Percentiles rank a stretch among this genome's conserved stretches.
phyloP scores from a whole-genome alignment of 202 grass and related monocot species.

The Zizania palustris region DNA sequence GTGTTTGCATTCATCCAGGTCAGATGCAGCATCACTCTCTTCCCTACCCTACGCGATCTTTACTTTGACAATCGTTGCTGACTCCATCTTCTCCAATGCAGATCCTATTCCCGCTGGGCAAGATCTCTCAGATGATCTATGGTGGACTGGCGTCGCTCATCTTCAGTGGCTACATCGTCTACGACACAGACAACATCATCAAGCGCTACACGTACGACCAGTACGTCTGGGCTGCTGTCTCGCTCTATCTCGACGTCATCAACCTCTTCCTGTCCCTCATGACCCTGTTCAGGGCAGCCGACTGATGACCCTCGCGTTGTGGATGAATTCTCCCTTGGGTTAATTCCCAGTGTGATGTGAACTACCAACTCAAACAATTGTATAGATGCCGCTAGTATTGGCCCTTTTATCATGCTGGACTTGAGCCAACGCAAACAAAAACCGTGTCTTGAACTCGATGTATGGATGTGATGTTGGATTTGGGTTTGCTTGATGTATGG shows the following conservation, averaged over 20 bases:
- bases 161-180: conserved; percentile 84
- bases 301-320: conserved; percentile 27
- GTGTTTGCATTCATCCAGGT: conserved; percentile 89
- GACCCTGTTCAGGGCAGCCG: conserved; percentile 65
- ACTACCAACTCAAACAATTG: neutral
- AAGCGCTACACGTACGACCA: conserved; percentile 73
- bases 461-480: neutral
- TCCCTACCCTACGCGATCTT: neutral
- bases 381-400: conserved; percentile 5
- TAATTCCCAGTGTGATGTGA: neutral
- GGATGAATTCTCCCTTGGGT: neutral
- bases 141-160: conserved; percentile 66
- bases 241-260: conserved; percentile 80
- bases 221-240: conserved; percentile 76
- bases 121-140: conserved; percentile 85
- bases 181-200: conserved; percentile 87
- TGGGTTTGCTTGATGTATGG: conserved; percentile 30
- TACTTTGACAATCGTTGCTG: neutral
- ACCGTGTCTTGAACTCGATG: neutral
- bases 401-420: neutral
- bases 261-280: conserved; percentile 81
- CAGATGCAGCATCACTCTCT: neutral
- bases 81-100: conserved; percentile 17
- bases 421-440: neutral
- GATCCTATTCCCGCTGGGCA: conserved; percentile 79